Conservation (phyloP, 1,284 basidiomycete genomes). For the Cryptococcus neoformans region DNA sequence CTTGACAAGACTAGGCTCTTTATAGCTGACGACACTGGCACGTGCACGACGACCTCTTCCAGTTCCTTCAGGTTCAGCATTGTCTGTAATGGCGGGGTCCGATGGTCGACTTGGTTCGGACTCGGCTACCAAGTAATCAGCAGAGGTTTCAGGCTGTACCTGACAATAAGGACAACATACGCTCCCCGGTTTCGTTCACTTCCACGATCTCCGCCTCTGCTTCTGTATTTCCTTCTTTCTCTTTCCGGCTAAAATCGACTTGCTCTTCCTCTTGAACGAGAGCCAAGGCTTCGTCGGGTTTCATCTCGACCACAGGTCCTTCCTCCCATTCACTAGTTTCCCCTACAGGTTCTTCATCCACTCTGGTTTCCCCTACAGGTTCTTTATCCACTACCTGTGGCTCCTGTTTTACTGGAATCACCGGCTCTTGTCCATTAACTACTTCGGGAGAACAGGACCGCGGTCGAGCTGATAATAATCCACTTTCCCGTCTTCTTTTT, state of each 20-base stretch:
- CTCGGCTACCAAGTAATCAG: background rate
- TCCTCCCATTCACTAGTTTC: slow-evolving; percentile 13
- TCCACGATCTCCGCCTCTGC: background rate
- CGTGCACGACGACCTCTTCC: slow-evolving; percentile 63
- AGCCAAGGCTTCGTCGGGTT: slow-evolving; percentile 2
- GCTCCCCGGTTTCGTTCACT: background rate
- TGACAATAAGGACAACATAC: background rate
- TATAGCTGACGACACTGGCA: slow-evolving; percentile 74
- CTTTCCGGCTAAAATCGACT: background rate
- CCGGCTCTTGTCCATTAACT: background rate
- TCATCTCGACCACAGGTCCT: slow-evolving; percentile 8
- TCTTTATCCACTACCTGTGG: background rate
- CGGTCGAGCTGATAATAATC: slow-evolving; percentile 13
- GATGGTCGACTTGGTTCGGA: background rate
- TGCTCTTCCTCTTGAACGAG: slow-evolving; percentile 1
- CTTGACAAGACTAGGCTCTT: slow-evolving; percentile 87
- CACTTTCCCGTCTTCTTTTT: slow-evolving; percentile 24
- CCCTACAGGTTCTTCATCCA: slow-evolving; percentile 1
- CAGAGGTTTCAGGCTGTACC: background rate
- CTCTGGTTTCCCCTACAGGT: background rate
- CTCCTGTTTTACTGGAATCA: background rate
- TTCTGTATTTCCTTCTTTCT: background rate
- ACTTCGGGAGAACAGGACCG: slow-evolving; percentile 7
- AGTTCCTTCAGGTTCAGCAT: slow-evolving; percentile 11
- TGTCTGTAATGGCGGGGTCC: background rate